Evolutionary conservation across 169 alveolate genomes (phyloP).

Genomic region (Theileria parva): DNA sequence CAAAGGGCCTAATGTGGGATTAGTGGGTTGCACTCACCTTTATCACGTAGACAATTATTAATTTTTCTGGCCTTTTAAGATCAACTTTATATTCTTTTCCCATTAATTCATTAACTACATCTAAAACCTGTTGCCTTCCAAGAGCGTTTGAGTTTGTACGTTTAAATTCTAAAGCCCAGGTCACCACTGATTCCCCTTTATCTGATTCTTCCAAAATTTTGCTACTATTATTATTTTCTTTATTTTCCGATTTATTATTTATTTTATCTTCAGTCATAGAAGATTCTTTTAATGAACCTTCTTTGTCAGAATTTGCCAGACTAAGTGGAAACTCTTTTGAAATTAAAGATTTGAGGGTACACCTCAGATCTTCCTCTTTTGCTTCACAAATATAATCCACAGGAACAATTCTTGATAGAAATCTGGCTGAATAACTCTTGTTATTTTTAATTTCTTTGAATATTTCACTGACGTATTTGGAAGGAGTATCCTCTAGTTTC

Average conservation of each 20-base stretch:
- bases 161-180: conserved; percentile 73
- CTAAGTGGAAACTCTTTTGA: conserved; percentile 50
- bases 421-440: conserved; percentile 49
- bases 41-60: conserved; percentile 68
- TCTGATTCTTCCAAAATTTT: neutral
- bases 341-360: conserved; percentile 29
- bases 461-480: conserved; percentile 68
- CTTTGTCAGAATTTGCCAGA: conserved; percentile 30
- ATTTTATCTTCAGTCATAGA: neutral
- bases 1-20: conserved; percentile 56
- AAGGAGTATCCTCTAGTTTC: conserved; percentile 62
- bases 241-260: conserved; percentile 1
- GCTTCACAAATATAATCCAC: conserved; percentile 73
- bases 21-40: conserved; percentile 58
- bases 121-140: conserved; percentile 57
- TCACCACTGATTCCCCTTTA: conserved; percentile 9
- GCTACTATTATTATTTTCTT: neutral
- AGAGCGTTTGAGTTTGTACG: conserved; percentile 70
- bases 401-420: conserved; percentile 71
- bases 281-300: conserved; percentile 1
- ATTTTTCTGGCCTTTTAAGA: conserved; percentile 67
- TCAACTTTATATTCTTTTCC: conserved; percentile 71
- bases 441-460: conserved; percentile 20
- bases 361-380: conserved; percentile 39
- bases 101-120: conserved; percentile 57